These are phyloP conservation scores for Coniella lustricola DNA, from an alignment of 2,329 filamentous ascomycete species.

Conservation along the genomic window DNA sequence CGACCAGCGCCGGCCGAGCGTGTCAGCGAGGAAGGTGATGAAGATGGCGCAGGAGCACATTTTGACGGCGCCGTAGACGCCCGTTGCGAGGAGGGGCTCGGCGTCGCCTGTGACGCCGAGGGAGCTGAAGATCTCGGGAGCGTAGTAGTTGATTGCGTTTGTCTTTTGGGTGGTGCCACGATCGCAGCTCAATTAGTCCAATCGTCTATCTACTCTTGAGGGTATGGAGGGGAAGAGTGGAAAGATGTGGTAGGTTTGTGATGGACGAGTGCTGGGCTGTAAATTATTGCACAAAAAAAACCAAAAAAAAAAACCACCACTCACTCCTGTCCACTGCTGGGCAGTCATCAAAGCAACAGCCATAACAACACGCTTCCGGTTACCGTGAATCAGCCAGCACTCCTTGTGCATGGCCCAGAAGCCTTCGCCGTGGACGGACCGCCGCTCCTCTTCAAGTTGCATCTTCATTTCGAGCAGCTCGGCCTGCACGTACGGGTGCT, in stretches of 20 bases:
- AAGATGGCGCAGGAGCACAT: slow-evolving; percentile 51
- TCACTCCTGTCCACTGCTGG: slow-evolving; percentile 61
- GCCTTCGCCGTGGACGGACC: slow-evolving; percentile 18
- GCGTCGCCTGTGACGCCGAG: slow-evolving; percentile 36
- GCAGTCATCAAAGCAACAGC: slow-evolving; percentile 55
- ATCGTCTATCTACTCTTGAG: too few species aligned
- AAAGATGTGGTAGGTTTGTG: too few species aligned
- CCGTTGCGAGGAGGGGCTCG: slow-evolving; percentile 52
- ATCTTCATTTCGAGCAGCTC: slow-evolving; percentile 26
- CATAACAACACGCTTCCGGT: slow-evolving; percentile 23
- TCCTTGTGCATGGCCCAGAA: slow-evolving; percentile 22
- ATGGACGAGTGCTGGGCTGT: too few species aligned
- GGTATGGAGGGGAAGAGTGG: not conserved
- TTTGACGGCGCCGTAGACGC: slow-evolving; percentile 58
- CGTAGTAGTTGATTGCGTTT: slow-evolving; percentile 29
- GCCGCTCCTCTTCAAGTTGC: slow-evolving; percentile 25
- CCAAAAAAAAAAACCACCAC: too few species aligned
- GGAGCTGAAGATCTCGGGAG: slow-evolving; percentile 27
- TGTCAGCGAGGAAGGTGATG: slow-evolving; percentile 54
- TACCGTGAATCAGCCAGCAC: slow-evolving; percentile 34
- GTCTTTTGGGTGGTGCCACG: not conserved
- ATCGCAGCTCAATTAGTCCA: not conserved
- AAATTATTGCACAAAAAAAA: too few species aligned
- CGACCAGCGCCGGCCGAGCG: slow-evolving; percentile 47
- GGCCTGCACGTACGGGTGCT: slow-evolving; percentile 31